These are phyloP conservation scores for Alnus rubra DNA, from an alignment of 306 rosid species.

Conservation along the genomic window DNA sequence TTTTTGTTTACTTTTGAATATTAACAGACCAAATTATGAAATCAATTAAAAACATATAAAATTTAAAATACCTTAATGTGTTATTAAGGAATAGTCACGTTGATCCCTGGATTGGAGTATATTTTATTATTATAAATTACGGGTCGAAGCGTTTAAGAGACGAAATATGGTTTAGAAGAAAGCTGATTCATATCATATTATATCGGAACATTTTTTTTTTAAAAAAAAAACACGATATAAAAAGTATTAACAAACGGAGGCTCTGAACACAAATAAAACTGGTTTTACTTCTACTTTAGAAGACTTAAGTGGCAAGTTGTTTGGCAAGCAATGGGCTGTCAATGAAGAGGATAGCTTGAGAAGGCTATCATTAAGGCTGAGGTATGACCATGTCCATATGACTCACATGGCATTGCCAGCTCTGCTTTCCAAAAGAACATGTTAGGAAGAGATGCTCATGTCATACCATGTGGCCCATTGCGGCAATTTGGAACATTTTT, in stretches of 20 bases:
- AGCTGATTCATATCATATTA: too few species aligned
- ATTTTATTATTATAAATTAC: too few species aligned
- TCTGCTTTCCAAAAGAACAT: background rate
- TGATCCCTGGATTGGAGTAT: background rate
- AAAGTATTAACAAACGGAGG: too few species aligned
- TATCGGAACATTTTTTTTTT: too few species aligned
- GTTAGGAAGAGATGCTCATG: background rate
- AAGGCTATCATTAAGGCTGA: background rate
- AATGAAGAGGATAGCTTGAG: background rate
- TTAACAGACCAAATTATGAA: background rate
- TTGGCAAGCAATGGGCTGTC: constrained; percentile 3
- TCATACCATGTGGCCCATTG: background rate
- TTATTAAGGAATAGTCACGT: background rate
- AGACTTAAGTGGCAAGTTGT: background rate
- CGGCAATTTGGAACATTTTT: background rate
- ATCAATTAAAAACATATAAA: background rate
- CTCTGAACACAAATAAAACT: too few species aligned
- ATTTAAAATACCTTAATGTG: too few species aligned
- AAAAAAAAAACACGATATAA: too few species aligned
- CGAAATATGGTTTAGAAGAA: too few species aligned
- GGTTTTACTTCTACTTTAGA: background rate
- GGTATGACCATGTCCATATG: too few species aligned
- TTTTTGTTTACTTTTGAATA: background rate
- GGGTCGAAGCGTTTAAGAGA: too few species aligned
- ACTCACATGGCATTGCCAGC: constrained; percentile 8